Evolutionary conservation across 306 rosid genomes (phyloP), one percentile per base, ranked within the genome.

Genomic region (Cucurbita maxima): DNA sequence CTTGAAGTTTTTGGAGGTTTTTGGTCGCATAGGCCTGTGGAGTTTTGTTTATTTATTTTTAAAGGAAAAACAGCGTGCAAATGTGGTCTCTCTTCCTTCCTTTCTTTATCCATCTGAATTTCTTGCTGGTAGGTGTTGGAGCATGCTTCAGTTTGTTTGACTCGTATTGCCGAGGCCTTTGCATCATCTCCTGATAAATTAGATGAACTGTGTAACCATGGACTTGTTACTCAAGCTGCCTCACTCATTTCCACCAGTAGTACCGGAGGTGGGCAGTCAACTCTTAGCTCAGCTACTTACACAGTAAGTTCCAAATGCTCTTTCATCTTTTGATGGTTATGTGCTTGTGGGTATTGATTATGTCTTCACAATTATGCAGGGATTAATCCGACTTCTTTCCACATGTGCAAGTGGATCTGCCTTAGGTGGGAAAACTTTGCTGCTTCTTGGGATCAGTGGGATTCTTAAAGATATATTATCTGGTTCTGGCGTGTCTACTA

Each of bases 401-500:
- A 91, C 96, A 48, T 95, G 97, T 64, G 92, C 99, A 59, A 91
- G 99, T 75, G 99, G 99, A 48, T 95, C 99, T n/a, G 97, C 96
- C 12, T 86, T 95, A 73, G 97, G 99, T 77, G 71, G 96, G 44
- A 95, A 91, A 86, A 89, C 97, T 22, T 80, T 95, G 18, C 97
- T 89, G 50, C 95, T 88, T 74, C 90, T 91, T 8, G 99, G 99
- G 71, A 88, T 95, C 71, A 91, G 99, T 82, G 91, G 96, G 74
- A 91, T 91, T 77, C 97, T 95, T 71, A 95, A 89, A 84, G 97
- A 91, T 75, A 88, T 89, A 76, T 79, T 95, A 22, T 87, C 91
- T 54, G 96, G 97, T 60, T 89, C 97, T 57, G 96, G 99, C 71
- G 82, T 84, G 77, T 87, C 97, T 74, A 76, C 92, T 10, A 87